Conservation (phyloP, 2,329 filamentous ascomycete species). For the Botryosphaeria dothidea region DNA sequence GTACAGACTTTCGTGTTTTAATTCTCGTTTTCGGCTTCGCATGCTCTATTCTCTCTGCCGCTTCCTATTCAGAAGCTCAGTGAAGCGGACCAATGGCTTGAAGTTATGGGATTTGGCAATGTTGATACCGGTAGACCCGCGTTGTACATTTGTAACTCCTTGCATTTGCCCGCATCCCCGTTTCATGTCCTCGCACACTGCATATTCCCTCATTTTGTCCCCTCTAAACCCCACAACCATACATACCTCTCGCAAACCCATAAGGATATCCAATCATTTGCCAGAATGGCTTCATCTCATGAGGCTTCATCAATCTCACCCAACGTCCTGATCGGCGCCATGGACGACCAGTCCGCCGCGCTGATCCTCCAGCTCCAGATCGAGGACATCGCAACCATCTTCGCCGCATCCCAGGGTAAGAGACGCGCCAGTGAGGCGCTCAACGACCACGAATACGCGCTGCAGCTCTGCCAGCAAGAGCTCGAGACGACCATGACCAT, state of each 20-base stretch:
- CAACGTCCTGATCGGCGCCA: neutral
- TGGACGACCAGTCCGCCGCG: neutral
- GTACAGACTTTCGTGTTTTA: no score
- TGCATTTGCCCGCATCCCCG: neutral
- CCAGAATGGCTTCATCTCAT: neutral
- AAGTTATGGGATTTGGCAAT: neutral
- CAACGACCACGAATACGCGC: neutral
- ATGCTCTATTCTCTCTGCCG: no score
- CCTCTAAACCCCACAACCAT: neutral
- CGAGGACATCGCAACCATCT: neutral
- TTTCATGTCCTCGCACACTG: neutral
- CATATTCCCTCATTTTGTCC: neutral
- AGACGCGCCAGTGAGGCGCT: neutral
- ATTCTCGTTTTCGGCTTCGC: no score
- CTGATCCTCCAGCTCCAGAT: constrained; percentile 15
- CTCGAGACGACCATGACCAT: neutral
- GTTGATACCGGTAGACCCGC: neutral
- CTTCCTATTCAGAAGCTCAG: no score
- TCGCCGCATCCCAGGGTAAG: constrained; percentile 1
- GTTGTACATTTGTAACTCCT: neutral
- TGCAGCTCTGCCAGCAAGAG: neutral
- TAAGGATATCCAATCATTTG: neutral
- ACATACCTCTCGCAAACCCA: neutral
- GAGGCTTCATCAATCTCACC: neutral
- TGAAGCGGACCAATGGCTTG: no score